phyloP scores from a whole-genome alignment of 1,284 basidiomycete species.

The Pyrrhoderma noxium region DNA sequence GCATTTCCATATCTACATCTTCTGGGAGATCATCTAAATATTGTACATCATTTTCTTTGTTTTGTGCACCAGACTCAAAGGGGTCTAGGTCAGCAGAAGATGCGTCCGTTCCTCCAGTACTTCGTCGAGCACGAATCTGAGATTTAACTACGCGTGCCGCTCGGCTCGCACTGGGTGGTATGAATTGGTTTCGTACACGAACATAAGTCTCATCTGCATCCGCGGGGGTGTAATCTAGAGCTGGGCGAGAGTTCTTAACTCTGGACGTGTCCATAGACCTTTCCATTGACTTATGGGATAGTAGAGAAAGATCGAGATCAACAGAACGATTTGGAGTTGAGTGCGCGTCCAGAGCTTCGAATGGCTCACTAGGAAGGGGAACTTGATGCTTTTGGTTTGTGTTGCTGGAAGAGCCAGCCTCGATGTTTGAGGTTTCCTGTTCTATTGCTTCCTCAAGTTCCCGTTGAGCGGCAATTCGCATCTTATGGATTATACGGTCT shows the following conservation, averaged over 20 bases:
- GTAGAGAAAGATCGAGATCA: background rate
- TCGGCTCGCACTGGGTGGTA: constrained; percentile 14
- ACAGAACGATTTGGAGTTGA: background rate
- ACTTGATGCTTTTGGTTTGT: no score
- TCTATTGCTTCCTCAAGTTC: constrained; percentile 6
- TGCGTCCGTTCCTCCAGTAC: constrained; percentile 1
- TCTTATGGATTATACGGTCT: constrained; percentile 11
- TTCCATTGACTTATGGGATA: background rate
- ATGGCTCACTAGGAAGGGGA: background rate
- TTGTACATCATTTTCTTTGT: background rate
- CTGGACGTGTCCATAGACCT: background rate
- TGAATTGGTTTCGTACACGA: constrained; percentile 3
- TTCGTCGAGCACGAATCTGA: background rate
- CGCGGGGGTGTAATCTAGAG: constrained; percentile 8
- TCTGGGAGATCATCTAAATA: background rate
- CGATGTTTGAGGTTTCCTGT: background rate
- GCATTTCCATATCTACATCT: background rate
- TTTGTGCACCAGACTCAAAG: background rate
- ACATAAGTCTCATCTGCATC: constrained; percentile 3
- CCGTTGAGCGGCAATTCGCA: constrained; percentile 8
- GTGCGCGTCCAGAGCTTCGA: background rate
- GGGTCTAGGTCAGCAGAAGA: background rate
- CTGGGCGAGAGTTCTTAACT: background rate
- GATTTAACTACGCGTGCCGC: constrained; percentile 4
- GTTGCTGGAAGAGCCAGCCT: no score